phyloP scores from a whole-genome alignment of 179 eudicot genomes.

The Patellifolia procumbens region DNA sequence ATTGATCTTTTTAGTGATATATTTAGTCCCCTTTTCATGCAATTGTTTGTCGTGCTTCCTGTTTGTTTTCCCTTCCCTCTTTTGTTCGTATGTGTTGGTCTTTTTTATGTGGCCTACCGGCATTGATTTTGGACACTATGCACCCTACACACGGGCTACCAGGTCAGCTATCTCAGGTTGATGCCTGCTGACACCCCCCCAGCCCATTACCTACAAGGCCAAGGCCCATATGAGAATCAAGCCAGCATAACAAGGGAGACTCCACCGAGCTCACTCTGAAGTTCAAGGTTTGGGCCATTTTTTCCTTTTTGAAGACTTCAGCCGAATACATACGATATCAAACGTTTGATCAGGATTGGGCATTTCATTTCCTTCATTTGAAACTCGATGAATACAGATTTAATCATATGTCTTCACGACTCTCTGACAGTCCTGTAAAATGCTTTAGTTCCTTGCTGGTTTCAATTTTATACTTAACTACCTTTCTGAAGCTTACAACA shows the following conservation, averaged over 20 bases:
- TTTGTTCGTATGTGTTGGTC: neutral
- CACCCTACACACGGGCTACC: neutral
- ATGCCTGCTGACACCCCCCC: too few species aligned
- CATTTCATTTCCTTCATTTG: neutral
- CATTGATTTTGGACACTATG: neutral
- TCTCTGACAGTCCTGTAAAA: neutral
- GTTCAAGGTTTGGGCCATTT: neutral
- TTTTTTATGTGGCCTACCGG: neutral
- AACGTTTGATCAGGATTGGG: neutral
- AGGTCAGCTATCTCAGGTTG: too few species aligned
- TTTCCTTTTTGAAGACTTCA: neutral
- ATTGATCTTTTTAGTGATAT: neutral
- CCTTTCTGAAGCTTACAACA: slow-evolving; percentile 23
- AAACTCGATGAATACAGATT: neutral
- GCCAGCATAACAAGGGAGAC: too few species aligned
- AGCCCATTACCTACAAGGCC: too few species aligned
- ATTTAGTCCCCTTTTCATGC: neutral
- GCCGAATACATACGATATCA: neutral
- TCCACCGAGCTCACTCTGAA: too few species aligned
- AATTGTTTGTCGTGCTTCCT: neutral
- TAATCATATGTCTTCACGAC: neutral
- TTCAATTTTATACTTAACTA: neutral
- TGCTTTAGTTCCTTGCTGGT: neutral
- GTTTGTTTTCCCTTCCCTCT: slow-evolving; percentile 2
- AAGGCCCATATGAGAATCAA: too few species aligned